Evolutionary conservation across 2,329 filamentous ascomycete species (phyloP).

Genomic region (Paraphaeosphaeria sporulosa): DNA sequence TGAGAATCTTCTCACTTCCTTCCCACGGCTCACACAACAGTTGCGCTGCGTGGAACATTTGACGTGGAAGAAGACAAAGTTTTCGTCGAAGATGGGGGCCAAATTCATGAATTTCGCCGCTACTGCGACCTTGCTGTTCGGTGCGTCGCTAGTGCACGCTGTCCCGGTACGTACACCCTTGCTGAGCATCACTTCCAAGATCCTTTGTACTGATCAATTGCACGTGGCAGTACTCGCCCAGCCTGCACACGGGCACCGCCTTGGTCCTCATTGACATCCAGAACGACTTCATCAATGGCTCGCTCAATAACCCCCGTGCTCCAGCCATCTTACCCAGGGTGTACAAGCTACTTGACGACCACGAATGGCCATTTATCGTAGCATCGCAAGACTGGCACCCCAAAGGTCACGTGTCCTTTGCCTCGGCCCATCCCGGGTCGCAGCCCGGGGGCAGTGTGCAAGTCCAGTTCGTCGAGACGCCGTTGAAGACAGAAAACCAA

Average conservation of each 20-base stretch:
- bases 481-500: slow-evolving; percentile 27
- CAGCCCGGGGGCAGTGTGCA: slow-evolving; percentile 23
- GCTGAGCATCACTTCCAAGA: background rate
- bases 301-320: slow-evolving; percentile 27
- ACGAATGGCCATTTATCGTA: slow-evolving; percentile 34
- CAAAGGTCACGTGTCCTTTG: slow-evolving; percentile 29
- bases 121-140: background rate
- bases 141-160: slow-evolving; percentile 9
- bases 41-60: background rate
- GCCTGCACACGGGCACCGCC: slow-evolving; percentile 28
- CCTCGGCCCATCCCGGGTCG: slow-evolving; percentile 23
- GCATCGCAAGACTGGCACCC: slow-evolving; percentile 37
- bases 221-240: slow-evolving; percentile 23
- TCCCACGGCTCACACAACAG: background rate
- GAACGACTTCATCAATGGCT: slow-evolving; percentile 36
- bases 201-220: background rate
- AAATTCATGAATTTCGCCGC: background rate
- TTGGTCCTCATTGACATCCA: slow-evolving; percentile 36
- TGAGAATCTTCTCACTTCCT: background rate
- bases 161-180: slow-evolving; percentile 16
- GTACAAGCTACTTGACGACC: slow-evolving; percentile 31
- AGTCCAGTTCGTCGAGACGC: slow-evolving; percentile 29
- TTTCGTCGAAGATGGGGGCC: background rate
- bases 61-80: background rate
- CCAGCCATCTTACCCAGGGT: slow-evolving; percentile 29